phyloP scores from a whole-genome alignment of 225 moss, liverwort and hornwort genomes.

The Takakia lepidozioides region DNA sequence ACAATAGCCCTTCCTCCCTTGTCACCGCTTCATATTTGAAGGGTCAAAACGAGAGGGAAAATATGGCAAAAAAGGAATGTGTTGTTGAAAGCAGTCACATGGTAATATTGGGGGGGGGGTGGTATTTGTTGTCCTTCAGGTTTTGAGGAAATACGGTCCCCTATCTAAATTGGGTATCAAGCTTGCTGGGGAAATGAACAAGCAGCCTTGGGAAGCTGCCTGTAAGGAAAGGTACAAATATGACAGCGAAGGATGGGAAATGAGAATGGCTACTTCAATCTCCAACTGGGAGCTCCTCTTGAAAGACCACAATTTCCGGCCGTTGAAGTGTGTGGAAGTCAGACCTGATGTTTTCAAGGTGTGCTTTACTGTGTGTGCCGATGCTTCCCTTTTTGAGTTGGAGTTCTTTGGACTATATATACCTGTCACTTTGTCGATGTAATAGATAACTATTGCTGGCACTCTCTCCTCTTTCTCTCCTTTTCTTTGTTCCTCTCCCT shows the following conservation, averaged over 20 bases:
- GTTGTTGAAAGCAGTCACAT: neutral
- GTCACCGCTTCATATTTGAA: too few species aligned
- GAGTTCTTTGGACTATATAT: too few species aligned
- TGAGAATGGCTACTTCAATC: neutral
- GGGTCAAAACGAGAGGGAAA: too few species aligned
- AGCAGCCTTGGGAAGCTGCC: conserved; percentile 8
- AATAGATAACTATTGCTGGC: too few species aligned
- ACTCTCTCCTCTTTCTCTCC: too few species aligned
- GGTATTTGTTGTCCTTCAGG: conserved; percentile 7
- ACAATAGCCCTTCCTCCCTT: too few species aligned
- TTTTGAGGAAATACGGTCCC: neutral
- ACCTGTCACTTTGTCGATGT: too few species aligned
- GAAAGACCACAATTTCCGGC: conserved; percentile 6
- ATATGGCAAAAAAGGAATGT: too few species aligned
- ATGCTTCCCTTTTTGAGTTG: too few species aligned
- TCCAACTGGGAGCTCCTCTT: conserved; percentile 14
- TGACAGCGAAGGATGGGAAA: conserved; percentile 14
- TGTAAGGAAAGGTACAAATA: conserved; percentile 1
- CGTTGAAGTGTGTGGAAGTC: conserved; percentile 10
- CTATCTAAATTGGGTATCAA: conserved; percentile 2
- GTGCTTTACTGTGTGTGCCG: too few species aligned
- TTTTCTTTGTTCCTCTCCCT: too few species aligned
- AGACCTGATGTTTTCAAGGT: conserved; percentile 20
- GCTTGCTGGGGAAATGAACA: conserved; percentile 24
- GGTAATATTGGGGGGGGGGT: neutral